Evolutionary conservation across 2,329 filamentous ascomycete genomes (phyloP).

Genomic region (Ophiostoma quercus): DNA sequence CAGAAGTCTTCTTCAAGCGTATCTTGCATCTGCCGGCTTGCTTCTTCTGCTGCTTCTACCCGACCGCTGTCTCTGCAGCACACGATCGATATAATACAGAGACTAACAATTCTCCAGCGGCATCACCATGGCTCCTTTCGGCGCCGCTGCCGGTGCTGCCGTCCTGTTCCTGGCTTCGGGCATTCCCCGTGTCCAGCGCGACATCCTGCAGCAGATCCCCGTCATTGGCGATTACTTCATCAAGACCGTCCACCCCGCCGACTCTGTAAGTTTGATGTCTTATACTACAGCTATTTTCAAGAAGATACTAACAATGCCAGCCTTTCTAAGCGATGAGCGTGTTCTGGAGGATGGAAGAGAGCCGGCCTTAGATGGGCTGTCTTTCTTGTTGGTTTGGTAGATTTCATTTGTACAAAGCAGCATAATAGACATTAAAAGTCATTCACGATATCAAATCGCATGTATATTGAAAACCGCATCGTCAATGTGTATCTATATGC

Average conservation of each 20-base stretch:
- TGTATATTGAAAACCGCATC: background rate
- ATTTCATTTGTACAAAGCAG: slow-evolving; percentile 13
- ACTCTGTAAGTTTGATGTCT: slow-evolving; percentile 32
- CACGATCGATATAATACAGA: background rate
- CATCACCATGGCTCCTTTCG: slow-evolving; percentile 49
- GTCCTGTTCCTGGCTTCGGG: slow-evolving; percentile 58
- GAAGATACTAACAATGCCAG: slow-evolving; percentile 15
- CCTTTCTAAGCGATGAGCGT: slow-evolving; percentile 24
- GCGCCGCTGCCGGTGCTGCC: slow-evolving; percentile 52
- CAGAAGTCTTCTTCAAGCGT: background rate
- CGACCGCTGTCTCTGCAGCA: background rate
- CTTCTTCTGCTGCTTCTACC: background rate
- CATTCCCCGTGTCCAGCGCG: slow-evolving; percentile 54
- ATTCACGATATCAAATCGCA: background rate
- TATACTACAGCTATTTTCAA: background rate
- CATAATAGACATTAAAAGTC: slow-evolving; percentile 15
- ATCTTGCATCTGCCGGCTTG: background rate
- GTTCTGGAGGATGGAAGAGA: background rate
- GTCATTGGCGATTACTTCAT: slow-evolving; percentile 47
- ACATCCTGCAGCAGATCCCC: slow-evolving; percentile 58
- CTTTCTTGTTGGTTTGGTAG: background rate
- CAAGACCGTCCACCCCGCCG: slow-evolving; percentile 53
- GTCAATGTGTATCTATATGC: background rate
- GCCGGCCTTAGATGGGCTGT: background rate
- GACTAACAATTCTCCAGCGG: slow-evolving; percentile 38